Base-by-base conservation (phyloP, 495 filamentous ascomycete species). In the Jackrogersella minutella region DNA sequence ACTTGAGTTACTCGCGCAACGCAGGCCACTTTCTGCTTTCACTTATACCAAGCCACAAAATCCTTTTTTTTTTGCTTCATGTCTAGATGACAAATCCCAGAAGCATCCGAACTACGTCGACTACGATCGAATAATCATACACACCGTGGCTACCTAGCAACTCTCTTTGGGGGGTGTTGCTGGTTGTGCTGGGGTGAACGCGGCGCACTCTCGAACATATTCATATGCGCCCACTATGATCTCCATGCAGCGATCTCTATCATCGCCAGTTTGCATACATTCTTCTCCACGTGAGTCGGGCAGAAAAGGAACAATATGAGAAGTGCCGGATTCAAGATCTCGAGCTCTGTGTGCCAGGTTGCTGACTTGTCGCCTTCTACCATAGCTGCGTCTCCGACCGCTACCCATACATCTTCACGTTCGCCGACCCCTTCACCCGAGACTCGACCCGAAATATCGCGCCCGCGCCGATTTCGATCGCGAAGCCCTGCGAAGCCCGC, bases 201-300 rank as follows among this genome's bases (percentile, higher is more conserved):
- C 50, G 57, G 61, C 52, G 56, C 52, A 53, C 57, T 57, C 37
- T 19, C 43, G 41, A 47, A 62, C 22, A 50, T 37, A 26, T 43
- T 64, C 51, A 55, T 53, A 80, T 79, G 80, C 78, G 74, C 72
- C 75, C 77, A 81, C 69, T 77, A 84, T 84, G 80, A 80, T 82
- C 73, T 80, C 81, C 73, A 84, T 84, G 80, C 80, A 84, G 74
- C 80, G 80, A 62, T 82, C 80, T 53, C 79, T 81, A 55, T 82
- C 80, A 22, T 82, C 81, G 68, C 80, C 81, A 64, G 80, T 81
- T 74, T 78, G 78, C 69, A 76, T 82, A 64, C 80, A 81, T 69
- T 77, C 80, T 63, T 80, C 81, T 68, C 74, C 78, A 72, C 77
- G 81, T 83, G 81, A 75, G 81, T 83, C 60, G 65, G 51, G 57